Conservation (phyloP, 139 green algal genomes). For the Monoraphidium neglectum region DNA sequence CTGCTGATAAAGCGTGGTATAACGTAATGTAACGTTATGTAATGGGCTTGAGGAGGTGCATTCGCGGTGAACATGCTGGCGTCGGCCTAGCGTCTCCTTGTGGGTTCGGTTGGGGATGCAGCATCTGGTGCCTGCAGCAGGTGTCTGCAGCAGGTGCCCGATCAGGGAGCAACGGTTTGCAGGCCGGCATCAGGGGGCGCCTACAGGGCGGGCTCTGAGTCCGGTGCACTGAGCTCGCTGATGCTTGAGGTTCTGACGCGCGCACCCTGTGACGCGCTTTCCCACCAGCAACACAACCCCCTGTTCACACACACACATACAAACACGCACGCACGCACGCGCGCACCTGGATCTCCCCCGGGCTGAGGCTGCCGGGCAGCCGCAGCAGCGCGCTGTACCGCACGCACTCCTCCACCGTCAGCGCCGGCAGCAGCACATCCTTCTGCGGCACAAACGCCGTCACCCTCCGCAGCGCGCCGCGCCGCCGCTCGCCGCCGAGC, state of each 20-base stretch:
- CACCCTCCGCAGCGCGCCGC: constrained; percentile 17
- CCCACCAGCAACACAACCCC: background rate
- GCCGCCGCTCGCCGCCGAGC: constrained; percentile 32
- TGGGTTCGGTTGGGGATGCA: too few relatives aligned
- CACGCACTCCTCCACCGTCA: constrained; percentile 62
- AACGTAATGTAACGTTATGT: background rate
- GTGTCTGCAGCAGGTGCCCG: too few relatives aligned
- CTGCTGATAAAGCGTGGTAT: background rate
- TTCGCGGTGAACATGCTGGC: background rate
- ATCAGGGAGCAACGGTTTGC: too few relatives aligned
- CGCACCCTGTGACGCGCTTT: background rate
- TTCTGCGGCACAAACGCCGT: constrained; percentile 62
- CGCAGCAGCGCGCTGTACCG: constrained; percentile 58
- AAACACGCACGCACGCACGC: background rate
- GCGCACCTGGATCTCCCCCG: constrained; percentile 7
- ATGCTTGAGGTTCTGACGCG: background rate
- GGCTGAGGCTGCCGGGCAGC: constrained; percentile 22
- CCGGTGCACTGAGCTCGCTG: too few relatives aligned
- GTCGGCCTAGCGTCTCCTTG: background rate
- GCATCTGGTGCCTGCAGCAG: too few relatives aligned
- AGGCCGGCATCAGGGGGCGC: too few relatives aligned
- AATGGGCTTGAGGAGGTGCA: background rate
- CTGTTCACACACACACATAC: background rate
- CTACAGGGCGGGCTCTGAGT: too few relatives aligned
- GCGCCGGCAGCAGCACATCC: constrained; percentile 51